A percentile compares a stretch with the other conserved stretches of the same genome.
Evolutionary conservation across 2,329 filamentous ascomycete species (phyloP).

Genomic region (Paramyrothecium sp.): DNA sequence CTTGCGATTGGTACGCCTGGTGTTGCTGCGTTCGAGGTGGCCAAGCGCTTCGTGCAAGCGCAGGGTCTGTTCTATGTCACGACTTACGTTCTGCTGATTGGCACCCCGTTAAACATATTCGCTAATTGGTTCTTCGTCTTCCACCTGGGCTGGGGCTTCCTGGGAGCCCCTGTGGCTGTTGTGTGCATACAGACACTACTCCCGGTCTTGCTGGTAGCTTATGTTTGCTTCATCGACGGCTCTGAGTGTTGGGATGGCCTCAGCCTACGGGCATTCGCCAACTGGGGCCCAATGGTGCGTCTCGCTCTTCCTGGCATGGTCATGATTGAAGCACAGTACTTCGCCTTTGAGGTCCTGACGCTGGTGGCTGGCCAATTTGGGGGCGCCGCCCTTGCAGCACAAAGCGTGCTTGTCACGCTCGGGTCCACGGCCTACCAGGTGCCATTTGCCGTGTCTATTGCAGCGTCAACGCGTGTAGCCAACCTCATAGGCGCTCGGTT

Average conservation of each 20-base stretch:
- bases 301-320: conserved; percentile 82
- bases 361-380: conserved; percentile 75
- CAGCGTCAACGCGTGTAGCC: conserved; percentile 79
- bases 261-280: conserved; percentile 62
- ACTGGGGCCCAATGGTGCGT: conserved; percentile 77
- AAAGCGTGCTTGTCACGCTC: conserved; percentile 77
- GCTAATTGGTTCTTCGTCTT: conserved; percentile 77
- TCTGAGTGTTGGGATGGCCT: conserved; percentile 80
- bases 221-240: conserved; percentile 69
- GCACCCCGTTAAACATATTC: conserved; percentile 70
- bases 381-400: conserved; percentile 75
- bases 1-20: conserved; percentile 70
- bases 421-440: conserved; percentile 81
- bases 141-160: conserved; percentile 63
- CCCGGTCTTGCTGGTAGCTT: conserved; percentile 68
- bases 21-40: conserved; percentile 70
- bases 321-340: conserved; percentile 88
- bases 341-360: conserved; percentile 86
- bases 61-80: conserved; percentile 76
- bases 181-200: conserved; percentile 73
- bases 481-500: conserved; percentile 85
- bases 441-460: conserved; percentile 86
- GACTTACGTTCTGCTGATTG: conserved; percentile 70
- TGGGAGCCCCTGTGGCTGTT: conserved; percentile 77
- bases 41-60: conserved; percentile 76